Percentiles rank a stretch among this genome's conserved stretches.
Evolutionary conservation across 169 alveolate species (phyloP).

Genomic region (Babesia ovis): DNA sequence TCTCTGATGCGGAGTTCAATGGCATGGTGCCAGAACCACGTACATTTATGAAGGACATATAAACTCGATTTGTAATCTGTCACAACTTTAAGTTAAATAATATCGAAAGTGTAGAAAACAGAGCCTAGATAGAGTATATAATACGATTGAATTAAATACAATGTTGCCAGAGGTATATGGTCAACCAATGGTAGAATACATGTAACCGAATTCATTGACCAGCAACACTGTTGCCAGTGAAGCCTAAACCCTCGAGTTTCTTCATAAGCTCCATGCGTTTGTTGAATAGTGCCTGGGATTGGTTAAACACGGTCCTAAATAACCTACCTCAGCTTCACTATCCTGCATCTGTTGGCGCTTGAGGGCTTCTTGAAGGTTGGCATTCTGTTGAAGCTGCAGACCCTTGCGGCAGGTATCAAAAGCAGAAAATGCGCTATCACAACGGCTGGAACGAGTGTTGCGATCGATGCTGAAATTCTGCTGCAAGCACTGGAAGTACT

Average conservation of each 20-base stretch:
- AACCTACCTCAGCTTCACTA: conserved; percentile 63
- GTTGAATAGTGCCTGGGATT: conserved; percentile 6
- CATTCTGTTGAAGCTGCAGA: conserved; percentile 67
- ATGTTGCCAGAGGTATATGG: too few species aligned
- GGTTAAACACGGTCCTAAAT: background rate
- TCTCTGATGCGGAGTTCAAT: conserved; percentile 74
- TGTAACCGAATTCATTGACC: background rate
- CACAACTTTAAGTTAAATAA: too few species aligned
- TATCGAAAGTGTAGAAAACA: too few species aligned
- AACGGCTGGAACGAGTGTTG: conserved; percentile 50
- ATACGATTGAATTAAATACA: too few species aligned
- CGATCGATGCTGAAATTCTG: conserved; percentile 60
- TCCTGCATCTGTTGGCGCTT: conserved; percentile 72
- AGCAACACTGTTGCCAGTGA: background rate
- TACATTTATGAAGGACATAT: conserved; percentile 71
- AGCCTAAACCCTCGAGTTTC: conserved; percentile 6
- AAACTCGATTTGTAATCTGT: background rate
- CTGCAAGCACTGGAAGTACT: conserved; percentile 76
- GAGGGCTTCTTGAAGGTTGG: conserved; percentile 63
- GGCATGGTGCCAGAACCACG: conserved; percentile 81
- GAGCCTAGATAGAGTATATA: too few species aligned
- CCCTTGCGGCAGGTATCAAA: conserved; percentile 74
- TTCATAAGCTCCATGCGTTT: conserved; percentile 24
- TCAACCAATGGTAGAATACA: background rate
- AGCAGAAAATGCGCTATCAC: conserved; percentile 56